These are phyloP conservation scores for Tilletia walkeri DNA, from an alignment of 1,284 basidiomycete genomes.

Conservation along the genomic window DNA sequence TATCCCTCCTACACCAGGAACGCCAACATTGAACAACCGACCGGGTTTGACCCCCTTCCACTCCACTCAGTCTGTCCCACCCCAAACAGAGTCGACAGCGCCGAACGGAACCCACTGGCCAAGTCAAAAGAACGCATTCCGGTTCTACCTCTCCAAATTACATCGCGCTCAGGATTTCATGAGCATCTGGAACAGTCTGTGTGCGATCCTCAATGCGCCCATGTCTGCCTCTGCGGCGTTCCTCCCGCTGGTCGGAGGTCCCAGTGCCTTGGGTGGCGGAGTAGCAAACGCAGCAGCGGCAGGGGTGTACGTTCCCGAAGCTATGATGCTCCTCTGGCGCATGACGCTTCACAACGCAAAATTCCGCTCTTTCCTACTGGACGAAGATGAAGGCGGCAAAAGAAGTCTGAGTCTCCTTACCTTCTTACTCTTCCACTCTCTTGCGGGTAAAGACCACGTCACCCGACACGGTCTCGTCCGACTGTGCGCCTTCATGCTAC, in stretches of 20 bases:
- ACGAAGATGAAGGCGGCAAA: slow-evolving; percentile 28
- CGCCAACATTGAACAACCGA: background rate
- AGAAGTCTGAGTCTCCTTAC: slow-evolving; percentile 30
- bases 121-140: slow-evolving; percentile 36
- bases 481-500: slow-evolving; percentile 83
- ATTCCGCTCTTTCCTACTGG: slow-evolving; percentile 40
- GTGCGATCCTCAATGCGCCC: slow-evolving; percentile 29
- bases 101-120: background rate
- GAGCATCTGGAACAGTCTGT: slow-evolving; percentile 34
- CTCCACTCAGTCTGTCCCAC: background rate
- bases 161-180: slow-evolving; percentile 48
- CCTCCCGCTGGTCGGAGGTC: slow-evolving; percentile 3
- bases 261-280: slow-evolving; percentile 7
- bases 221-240: slow-evolving; percentile 30
- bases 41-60: background rate
- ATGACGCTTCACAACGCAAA: slow-evolving; percentile 41
- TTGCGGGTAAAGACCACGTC: slow-evolving; percentile 52
- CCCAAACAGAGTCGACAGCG: background rate
- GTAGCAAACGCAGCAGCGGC: slow-evolving; percentile 22
- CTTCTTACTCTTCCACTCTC: slow-evolving; percentile 35
- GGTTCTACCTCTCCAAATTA: slow-evolving; percentile 49
- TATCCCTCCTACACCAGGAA: background rate
- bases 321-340: slow-evolving; percentile 42
- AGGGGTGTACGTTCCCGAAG: slow-evolving; percentile 41
- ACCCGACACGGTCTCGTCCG: slow-evolving; percentile 88